phyloP scores from a whole-genome alignment of 2,329 filamentous ascomycete genomes.

The Aureobasidium sp. region DNA sequence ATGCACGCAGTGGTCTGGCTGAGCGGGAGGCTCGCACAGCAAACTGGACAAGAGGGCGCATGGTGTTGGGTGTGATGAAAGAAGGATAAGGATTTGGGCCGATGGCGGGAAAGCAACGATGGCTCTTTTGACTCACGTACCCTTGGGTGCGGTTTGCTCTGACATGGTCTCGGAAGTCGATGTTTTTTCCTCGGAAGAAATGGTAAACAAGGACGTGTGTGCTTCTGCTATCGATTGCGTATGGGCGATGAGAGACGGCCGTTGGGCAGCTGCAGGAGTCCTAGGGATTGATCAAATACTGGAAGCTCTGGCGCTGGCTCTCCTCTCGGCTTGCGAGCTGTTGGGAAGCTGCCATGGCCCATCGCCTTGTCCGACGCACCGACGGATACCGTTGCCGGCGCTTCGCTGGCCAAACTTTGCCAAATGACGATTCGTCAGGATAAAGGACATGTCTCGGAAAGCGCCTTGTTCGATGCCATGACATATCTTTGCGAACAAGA shows the following conservation, averaged over 20 bases:
- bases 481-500: background rate
- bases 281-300: slow-evolving; percentile 5
- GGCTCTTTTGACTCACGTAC: slow-evolving; percentile 9
- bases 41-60: slow-evolving; percentile 1
- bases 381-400: slow-evolving; percentile 12
- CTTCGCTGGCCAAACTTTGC: slow-evolving; percentile 5
- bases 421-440: background rate
- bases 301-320: background rate
- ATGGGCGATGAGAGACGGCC: background rate
- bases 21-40: slow-evolving; percentile 7
- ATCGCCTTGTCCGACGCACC: background rate
- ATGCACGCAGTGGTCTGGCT: background rate
- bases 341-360: slow-evolving; percentile 5
- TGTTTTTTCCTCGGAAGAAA: slow-evolving; percentile 9
- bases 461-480: background rate
- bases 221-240: background rate
- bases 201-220: background rate
- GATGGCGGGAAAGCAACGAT: background rate
- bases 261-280: background rate
- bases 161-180: background rate
- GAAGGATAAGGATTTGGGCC: background rate
- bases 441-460: background rate
- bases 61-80: slow-evolving; percentile 10
- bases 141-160: slow-evolving; percentile 6
- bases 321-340: slow-evolving; percentile 9